Percentiles rank a stretch among this genome's conserved stretches.
Evolutionary conservation across 352 stramenopile genomes (phyloP).

Genomic region (Globisporangium polare): DNA sequence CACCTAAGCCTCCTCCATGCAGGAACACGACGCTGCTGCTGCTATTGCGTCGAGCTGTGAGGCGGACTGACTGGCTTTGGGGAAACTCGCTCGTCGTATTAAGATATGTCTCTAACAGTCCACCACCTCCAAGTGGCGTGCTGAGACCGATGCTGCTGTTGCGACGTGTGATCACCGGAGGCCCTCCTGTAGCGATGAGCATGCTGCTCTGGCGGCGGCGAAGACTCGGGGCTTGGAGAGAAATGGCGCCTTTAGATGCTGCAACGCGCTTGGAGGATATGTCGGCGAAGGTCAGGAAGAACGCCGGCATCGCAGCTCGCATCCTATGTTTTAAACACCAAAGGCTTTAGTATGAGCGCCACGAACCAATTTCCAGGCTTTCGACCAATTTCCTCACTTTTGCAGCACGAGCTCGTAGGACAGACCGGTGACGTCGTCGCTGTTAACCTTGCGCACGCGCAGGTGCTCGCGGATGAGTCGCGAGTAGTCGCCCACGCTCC

Average conservation of each 20-base stretch:
- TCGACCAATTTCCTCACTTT: constrained; percentile 15
- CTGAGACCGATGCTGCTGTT: constrained; percentile 12
- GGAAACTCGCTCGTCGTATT: neutral
- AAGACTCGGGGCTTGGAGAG: neutral
- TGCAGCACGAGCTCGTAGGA: constrained; percentile 47
- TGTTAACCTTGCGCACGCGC: constrained; percentile 47
- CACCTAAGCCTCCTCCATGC: neutral
- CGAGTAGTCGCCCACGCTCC: constrained; percentile 37
- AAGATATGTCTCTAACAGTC: neutral
- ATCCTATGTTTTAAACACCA: constrained; percentile 24
- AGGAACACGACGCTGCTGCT: constrained; percentile 13
- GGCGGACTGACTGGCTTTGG: neutral
- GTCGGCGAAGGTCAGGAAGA: constrained; percentile 50
- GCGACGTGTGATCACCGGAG: constrained; percentile 7
- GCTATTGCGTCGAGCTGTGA: constrained; percentile 7
- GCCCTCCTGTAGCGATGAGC: constrained; percentile 8
- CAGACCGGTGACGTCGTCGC: constrained; percentile 28
- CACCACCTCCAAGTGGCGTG: neutral
- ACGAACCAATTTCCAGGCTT: neutral
- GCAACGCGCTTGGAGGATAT: constrained; percentile 15
- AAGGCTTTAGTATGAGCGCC: neutral
- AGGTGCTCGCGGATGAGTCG: constrained; percentile 37
- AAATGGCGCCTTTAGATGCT: neutral
- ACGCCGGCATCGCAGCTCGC: constrained; percentile 32
- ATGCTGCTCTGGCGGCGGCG: constrained; percentile 10